Conservation (phyloP, 306 rosid genomes). For the Gillenia trifoliata region DNA sequence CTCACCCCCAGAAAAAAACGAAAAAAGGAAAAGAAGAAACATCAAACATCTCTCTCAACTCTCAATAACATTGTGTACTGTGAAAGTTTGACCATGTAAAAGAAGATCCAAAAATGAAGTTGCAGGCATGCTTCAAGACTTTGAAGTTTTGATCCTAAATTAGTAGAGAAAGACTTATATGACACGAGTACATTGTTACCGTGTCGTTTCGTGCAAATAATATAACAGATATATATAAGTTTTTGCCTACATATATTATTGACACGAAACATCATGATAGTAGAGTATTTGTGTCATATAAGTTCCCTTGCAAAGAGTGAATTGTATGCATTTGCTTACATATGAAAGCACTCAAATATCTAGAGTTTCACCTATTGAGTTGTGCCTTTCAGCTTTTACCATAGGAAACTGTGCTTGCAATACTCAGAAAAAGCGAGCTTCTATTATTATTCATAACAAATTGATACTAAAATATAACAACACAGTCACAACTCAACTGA, state of each 20-base stretch:
- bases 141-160: not conserved
- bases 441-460: not conserved
- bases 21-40: not conserved
- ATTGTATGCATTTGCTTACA: not conserved
- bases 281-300: no score
- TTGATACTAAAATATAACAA: not conserved
- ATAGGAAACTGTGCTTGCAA: not conserved
- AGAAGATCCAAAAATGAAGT: constrained; percentile 4
- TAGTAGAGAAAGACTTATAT: no score
- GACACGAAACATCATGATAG: no score
- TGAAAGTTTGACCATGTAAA: not conserved
- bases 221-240: no score
- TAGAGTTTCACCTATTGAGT: not conserved
- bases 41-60: not conserved
- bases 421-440: not conserved
- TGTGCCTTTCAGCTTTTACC: not conserved
- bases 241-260: no score
- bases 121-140: not conserved
- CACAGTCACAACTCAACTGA: not conserved
- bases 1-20: not conserved
- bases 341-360: not conserved
- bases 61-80: constrained; percentile 1
- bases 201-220: no score
- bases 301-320: not conserved
- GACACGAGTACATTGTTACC: no score